phyloP scores from a whole-genome alignment of 2,329 filamentous ascomycete species.

The Botryotinia convoluta region DNA sequence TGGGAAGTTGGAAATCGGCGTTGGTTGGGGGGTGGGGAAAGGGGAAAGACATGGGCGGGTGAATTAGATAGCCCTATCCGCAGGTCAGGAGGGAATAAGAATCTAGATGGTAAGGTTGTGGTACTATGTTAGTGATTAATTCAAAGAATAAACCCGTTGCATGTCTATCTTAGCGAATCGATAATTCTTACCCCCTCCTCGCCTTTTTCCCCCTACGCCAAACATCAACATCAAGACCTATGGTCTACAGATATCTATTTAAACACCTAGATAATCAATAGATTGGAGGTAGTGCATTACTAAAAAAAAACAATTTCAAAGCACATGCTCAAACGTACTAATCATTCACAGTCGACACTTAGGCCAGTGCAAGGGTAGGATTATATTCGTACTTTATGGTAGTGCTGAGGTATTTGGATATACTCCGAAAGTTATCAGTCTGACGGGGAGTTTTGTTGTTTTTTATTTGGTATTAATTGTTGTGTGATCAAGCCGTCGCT shows the following conservation, averaged over 20 bases:
- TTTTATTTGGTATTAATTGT: no score
- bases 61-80: not conserved
- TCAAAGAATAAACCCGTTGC: not conserved
- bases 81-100: fast-evolving
- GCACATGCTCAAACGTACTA: no score
- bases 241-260: not conserved
- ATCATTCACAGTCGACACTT: no score
- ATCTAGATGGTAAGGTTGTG: no score
- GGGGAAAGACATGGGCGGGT: not conserved
- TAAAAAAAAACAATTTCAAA: not conserved
- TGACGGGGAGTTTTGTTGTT: no score
- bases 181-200: not conserved
- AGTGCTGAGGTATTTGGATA: no score
- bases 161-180: not conserved
- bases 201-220: fast-evolving
- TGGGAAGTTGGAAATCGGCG: not conserved
- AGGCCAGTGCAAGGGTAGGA: no score
- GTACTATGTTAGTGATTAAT: not conserved
- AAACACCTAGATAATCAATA: not conserved
- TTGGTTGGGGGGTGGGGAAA: not conserved
- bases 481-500: no score
- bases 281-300: fast-evolving
- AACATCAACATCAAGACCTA: no score
- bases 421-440: no score
- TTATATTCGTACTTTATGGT: no score